Base-by-base conservation (phyloP, 805 yeast species). In the Candida stauntonica region DNA sequence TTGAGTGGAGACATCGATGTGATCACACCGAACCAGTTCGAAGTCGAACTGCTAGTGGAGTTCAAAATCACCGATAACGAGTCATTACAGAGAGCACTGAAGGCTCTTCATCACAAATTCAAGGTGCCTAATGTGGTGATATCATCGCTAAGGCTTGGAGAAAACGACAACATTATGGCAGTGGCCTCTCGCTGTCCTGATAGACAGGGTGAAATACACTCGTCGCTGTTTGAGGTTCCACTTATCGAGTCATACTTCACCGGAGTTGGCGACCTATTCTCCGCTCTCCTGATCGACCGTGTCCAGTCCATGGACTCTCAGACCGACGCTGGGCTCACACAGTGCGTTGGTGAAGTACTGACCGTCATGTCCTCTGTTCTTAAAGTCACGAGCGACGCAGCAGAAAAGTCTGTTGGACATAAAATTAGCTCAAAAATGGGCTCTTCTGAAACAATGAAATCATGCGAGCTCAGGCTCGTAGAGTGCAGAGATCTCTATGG, bases 191-290 rank as follows among this genome's bases (percentile, higher is more conserved):
- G 50, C 9, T 33, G 23, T 8, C 14, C 41, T 5, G 33, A 21
- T 21, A 21, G 29, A 7, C 27, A 33, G n/a, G 44, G 36, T 4
- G 17, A 38, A 17, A 35, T 47, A 6, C 31, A 34, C 16, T 33
- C 48, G 14, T 39, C 36, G 5, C 16, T 45, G 33, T 78, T 74
- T 51, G 68, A 70, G 47, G 70, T 83, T 12, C 82, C 85, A 2
- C 66, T 70, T 26, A 73, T 86, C 29, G 77, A 81, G 38, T 80
- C 91, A 5, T 87, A 91, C 58, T 91, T 89, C 62, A 86, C 96
- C 0, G 98, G 98, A 2, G 95, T 93, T 0, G 98, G 98, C 6
- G 98, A 89, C 54, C 61, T 89, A 29, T 89, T 91, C 51, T 81
- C 95, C 0, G 91, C 95, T 0, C 59, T 89, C 28, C 58, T 88